phyloP scores from a whole-genome alignment of 2,329 filamentous ascomycete genomes.

The Aspergillus carbonarius region DNA sequence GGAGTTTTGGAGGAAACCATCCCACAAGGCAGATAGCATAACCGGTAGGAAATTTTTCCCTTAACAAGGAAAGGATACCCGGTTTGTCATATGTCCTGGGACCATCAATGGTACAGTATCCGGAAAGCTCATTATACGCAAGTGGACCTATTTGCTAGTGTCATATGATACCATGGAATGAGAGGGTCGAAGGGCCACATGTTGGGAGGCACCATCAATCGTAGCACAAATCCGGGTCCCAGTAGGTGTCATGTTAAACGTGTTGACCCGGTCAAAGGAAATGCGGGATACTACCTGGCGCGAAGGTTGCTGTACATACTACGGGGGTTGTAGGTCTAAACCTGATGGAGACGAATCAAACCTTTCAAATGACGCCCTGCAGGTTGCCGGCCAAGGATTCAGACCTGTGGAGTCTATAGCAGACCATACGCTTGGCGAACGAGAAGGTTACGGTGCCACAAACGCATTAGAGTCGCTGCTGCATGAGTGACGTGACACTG shows the following conservation, averaged over 20 bases:
- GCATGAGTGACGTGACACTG: not conserved
- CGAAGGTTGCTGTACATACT: too few species aligned
- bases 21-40: not conserved
- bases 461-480: not conserved
- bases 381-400: not conserved
- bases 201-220: not conserved
- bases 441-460: not conserved
- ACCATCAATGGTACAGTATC: not conserved
- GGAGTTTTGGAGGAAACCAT: too few species aligned
- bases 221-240: not conserved
- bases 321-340: not conserved
- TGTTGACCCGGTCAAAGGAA: not conserved
- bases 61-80: not conserved
- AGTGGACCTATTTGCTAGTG: not conserved
- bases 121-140: not conserved
- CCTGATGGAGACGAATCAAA: not conserved
- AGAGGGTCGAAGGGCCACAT: not conserved
- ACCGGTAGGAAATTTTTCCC: not conserved
- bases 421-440: not conserved
- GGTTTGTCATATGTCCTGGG: not conserved
- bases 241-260: too few species aligned
- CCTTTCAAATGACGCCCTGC: not conserved
- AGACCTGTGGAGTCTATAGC: not conserved
- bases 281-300: not conserved
- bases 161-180: not conserved